Percentiles rank a stretch among this genome's conserved stretches.
These are phyloP conservation scores for Sporisorium exsertum DNA, from an alignment of 1,284 basidiomycete genomes.

Conservation along the genomic window DNA sequence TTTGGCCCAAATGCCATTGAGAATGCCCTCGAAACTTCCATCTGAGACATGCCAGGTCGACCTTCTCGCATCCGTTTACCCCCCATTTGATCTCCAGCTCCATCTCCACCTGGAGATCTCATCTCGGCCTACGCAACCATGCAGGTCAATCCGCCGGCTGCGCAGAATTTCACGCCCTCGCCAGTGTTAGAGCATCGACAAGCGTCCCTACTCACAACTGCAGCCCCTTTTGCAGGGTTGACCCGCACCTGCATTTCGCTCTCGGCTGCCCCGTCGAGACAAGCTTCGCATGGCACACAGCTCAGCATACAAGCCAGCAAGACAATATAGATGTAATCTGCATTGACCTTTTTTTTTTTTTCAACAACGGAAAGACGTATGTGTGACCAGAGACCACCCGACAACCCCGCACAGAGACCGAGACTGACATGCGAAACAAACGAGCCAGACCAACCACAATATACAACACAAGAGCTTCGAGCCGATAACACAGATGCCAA, in stretches of 20 bases:
- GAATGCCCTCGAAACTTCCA: no score
- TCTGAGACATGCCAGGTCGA: no score
- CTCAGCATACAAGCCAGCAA: background rate
- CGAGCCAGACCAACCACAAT: background rate
- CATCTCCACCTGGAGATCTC: no score
- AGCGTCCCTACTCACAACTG: no score
- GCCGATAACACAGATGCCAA: constrained; percentile 6
- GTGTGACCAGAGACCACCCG: constrained; percentile 21
- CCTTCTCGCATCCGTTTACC: no score
- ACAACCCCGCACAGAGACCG: background rate
- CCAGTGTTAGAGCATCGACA: background rate
- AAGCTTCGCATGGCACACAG: background rate
- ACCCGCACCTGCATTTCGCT: background rate
- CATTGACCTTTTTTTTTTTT: constrained; percentile 18
- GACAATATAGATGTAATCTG: background rate
- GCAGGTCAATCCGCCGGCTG: background rate
- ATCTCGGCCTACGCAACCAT: no score
- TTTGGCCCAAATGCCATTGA: no score
- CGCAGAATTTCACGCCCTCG: background rate
- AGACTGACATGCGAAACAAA: constrained; percentile 13
- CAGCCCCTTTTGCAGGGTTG: background rate
- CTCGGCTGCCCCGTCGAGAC: background rate
- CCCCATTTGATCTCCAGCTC: no score
- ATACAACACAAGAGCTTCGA: constrained; percentile 6
- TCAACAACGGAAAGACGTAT: constrained; percentile 6